Conservation (phyloP, 2,329 filamentous ascomycete species). For the Stenocarpella maydis region DNA sequence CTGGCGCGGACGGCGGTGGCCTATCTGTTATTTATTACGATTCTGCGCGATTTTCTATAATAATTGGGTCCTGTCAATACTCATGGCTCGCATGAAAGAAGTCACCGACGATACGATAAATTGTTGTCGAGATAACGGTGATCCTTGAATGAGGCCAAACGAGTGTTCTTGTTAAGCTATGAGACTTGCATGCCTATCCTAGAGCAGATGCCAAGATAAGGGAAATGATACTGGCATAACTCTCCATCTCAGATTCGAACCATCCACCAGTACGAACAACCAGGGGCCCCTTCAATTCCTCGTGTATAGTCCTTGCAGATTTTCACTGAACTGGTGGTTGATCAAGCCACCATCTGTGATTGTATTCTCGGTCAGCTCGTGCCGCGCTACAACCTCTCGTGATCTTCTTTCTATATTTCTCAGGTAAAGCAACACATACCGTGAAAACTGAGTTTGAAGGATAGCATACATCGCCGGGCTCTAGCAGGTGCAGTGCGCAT, state of each 20-base stretch:
- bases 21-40: no score
- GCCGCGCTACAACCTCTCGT: no score
- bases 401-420: neutral
- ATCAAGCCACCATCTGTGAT: neutral
- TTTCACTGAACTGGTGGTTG: neutral
- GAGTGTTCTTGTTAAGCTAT: neutral
- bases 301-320: neutral
- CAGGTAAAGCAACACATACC: neutral
- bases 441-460: neutral
- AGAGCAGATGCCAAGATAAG: neutral
- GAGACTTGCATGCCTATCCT: no score
- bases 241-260: neutral
- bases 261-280: neutral
- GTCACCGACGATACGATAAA: no score
- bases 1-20: no score
- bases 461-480: neutral
- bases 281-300: neutral
- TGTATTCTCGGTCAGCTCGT: neutral
- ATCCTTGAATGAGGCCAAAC: neutral
- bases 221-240: neutral
- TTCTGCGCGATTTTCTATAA: no score
- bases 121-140: neutral
- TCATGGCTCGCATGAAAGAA: no score
- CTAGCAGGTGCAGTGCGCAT: slow-evolving; percentile 22
- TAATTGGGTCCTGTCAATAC: no score